phyloP scores from a whole-genome alignment of 2,329 filamentous ascomycete species.

The Hypoxylon sp. region DNA sequence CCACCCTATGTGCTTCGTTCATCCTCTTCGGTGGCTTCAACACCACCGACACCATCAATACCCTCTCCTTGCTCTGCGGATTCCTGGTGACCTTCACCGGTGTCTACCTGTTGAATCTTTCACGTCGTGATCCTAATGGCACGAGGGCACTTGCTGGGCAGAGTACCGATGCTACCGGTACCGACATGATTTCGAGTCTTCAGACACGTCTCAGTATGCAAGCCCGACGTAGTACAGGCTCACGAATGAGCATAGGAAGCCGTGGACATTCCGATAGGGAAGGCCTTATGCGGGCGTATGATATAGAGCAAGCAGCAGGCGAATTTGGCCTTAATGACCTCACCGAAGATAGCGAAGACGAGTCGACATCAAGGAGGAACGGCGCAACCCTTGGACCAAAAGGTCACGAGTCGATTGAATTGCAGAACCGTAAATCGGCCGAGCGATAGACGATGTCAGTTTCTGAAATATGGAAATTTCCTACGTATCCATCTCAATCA shows the following conservation, averaged over 20 bases:
- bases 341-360: slow-evolving; percentile 81
- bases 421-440: slow-evolving; percentile 63
- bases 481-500: slow-evolving; percentile 21
- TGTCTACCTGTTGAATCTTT: slow-evolving; percentile 97
- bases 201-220: slow-evolving; percentile 97
- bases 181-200: slow-evolving; percentile 89
- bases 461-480: slow-evolving; percentile 16
- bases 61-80: slow-evolving; percentile 89
- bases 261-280: slow-evolving; percentile 78
- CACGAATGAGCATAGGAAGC: slow-evolving; percentile 75
- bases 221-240: slow-evolving; percentile 79
- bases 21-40: slow-evolving; percentile 98
- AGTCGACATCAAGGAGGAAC: slow-evolving; percentile 60
- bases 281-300: slow-evolving; percentile 89
- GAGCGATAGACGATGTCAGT: slow-evolving; percentile 32
- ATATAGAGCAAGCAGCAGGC: slow-evolving; percentile 79
- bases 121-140: slow-evolving; percentile 89
- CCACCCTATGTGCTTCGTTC: slow-evolving; percentile 93
- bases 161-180: slow-evolving; percentile 84
- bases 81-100: slow-evolving; percentile 96
- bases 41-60: slow-evolving; percentile 91
- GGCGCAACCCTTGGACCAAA: slow-evolving; percentile 58
- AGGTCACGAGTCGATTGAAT: slow-evolving; percentile 64
- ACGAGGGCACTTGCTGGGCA: slow-evolving; percentile 74
- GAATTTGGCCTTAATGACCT: slow-evolving; percentile 85